These are phyloP conservation scores for Sugiyamaella marilandica DNA, from an alignment of 805 yeast genomes.

Conservation along the genomic window DNA sequence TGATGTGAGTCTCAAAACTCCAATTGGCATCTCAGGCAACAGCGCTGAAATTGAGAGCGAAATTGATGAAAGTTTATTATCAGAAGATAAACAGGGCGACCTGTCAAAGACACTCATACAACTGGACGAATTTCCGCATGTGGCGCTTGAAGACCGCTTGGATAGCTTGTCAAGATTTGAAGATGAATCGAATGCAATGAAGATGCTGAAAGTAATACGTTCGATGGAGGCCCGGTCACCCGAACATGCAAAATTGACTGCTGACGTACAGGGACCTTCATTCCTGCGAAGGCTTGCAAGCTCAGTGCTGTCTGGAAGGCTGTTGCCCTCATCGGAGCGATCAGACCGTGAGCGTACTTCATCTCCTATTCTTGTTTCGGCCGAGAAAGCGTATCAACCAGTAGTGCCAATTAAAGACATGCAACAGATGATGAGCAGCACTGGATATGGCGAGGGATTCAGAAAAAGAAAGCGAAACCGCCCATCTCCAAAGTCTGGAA, in stretches of 20 bases:
- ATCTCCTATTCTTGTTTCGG: neutral
- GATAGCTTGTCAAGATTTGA: neutral
- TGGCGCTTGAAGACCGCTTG: neutral
- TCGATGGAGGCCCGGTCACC: neutral
- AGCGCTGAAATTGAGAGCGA: no score
- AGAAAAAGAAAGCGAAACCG: slow-evolving; percentile 10
- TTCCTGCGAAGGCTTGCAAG: neutral
- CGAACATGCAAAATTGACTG: neutral
- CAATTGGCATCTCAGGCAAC: no score
- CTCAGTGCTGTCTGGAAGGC: neutral
- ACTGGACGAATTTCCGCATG: neutral
- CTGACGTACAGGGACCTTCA: neutral
- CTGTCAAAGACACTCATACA: no score
- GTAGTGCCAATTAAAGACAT: slow-evolving; percentile 8
- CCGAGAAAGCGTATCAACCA: neutral
- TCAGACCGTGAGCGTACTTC: neutral
- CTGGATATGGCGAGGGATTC: slow-evolving; percentile 12
- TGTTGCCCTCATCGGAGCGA: neutral
- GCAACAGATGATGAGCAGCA: slow-evolving; percentile 6
- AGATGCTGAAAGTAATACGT: neutral
- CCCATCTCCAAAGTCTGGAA: neutral
- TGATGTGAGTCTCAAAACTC: no score
- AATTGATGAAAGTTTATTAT: no score
- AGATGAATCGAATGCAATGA: neutral
- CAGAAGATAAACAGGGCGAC: no score